Conservation (phyloP, 352 stramenopile species). For the Phytopythium sindhum region DNA sequence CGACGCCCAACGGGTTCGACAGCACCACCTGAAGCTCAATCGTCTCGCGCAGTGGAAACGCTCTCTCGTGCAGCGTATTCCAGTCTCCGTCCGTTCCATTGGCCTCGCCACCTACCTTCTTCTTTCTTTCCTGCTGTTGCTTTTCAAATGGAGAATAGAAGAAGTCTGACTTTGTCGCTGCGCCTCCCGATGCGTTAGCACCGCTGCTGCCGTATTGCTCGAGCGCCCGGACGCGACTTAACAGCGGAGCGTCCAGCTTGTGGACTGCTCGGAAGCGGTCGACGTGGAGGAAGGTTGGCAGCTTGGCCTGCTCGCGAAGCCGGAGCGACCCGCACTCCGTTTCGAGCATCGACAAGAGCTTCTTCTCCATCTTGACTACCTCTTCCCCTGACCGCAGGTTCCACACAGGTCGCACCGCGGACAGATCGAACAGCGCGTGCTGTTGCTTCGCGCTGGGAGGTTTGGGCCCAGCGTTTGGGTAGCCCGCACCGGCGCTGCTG, state of each 20-base stretch:
- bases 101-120: conserved; percentile 7
- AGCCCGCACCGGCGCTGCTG: neutral
- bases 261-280: conserved; percentile 38
- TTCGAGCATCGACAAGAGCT: conserved; percentile 50
- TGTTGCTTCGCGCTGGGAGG: neutral
- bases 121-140: conserved; percentile 21
- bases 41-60: conserved; percentile 51
- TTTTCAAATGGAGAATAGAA: conserved; percentile 68
- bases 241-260: conserved; percentile 33
- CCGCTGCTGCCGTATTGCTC: conserved; percentile 26
- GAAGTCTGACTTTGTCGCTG: conserved; percentile 31
- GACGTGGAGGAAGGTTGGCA: conserved; percentile 57
- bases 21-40: conserved; percentile 56
- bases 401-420: conserved; percentile 32
- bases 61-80: conserved; percentile 28
- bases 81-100: conserved; percentile 16
- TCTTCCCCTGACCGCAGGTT: conserved; percentile 55
- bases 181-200: conserved; percentile 8
- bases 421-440: conserved; percentile 2
- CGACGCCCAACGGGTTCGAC: conserved; percentile 68
- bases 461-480: neutral
- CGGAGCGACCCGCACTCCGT: conserved; percentile 50
- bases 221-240: conserved; percentile 32
- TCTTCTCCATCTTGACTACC: conserved; percentile 52
- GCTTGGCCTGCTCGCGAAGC: conserved; percentile 45